phyloP scores from a whole-genome alignment of 345 rosid genomes.

The Salix dunnii region DNA sequence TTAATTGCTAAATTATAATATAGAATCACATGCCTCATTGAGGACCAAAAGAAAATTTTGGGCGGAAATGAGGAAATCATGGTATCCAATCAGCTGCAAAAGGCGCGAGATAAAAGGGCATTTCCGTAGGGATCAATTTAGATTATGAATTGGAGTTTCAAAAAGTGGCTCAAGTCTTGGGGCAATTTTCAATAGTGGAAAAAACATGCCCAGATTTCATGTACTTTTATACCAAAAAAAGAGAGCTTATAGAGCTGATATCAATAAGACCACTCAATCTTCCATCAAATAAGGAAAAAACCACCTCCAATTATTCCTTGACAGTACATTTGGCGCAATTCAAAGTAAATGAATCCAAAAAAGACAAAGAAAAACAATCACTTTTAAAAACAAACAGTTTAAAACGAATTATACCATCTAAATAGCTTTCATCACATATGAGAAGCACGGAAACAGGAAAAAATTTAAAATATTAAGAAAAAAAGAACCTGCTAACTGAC shows the following conservation, averaged over 20 bases:
- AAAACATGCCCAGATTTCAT: neutral
- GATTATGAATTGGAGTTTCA: neutral
- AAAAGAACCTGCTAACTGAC: constrained; percentile 13
- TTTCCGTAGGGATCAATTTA: neutral
- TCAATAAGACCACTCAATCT: neutral
- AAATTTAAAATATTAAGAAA: neutral
- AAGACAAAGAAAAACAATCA: neutral
- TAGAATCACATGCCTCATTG: no score
- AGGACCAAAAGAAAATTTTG: neutral
- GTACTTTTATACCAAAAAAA: neutral
- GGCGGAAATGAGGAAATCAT: neutral
- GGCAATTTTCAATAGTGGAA: neutral
- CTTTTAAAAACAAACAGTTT: no score
- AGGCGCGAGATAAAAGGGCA: no score
- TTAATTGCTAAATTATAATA: neutral
- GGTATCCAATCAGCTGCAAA: no score
- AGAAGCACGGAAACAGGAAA: neutral
- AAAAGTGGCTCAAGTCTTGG: neutral
- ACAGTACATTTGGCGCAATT: neutral
- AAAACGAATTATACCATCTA: no score
- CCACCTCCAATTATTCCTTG: no score
- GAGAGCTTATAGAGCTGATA: neutral
- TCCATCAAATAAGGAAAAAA: neutral
- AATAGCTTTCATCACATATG: no score
- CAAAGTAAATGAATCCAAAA: neutral